Conservation (phyloP, 164 flowering plant genomes). For the Stephania yunnanensis region DNA sequence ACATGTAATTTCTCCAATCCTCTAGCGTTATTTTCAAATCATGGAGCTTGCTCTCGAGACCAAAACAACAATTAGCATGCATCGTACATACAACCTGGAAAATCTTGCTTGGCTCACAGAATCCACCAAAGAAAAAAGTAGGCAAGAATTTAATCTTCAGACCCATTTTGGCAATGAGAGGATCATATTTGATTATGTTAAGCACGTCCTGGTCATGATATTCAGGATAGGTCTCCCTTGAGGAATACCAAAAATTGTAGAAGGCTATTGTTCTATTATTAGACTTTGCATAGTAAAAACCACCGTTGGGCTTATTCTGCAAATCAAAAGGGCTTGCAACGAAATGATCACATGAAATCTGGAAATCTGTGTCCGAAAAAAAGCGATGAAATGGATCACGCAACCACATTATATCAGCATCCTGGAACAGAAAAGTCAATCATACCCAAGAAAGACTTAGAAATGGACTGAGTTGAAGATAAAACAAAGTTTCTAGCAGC, state of each 20-base stretch:
- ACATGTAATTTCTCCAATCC: slow-evolving; percentile 59
- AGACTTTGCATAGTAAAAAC: slow-evolving; percentile 64
- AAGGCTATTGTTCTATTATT: slow-evolving; percentile 59
- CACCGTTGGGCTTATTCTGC: slow-evolving; percentile 66
- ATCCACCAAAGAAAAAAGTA: slow-evolving; percentile 73
- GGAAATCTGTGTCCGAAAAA: slow-evolving; percentile 63
- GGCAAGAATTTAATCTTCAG: slow-evolving; percentile 53
- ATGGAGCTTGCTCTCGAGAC: slow-evolving; percentile 60
- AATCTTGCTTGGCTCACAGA: slow-evolving; percentile 68
- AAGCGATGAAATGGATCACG: slow-evolving; percentile 70
- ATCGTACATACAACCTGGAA: slow-evolving; percentile 66
- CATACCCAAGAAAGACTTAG: neutral
- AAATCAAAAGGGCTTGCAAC: slow-evolving; percentile 40
- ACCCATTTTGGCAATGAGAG: slow-evolving; percentile 35
- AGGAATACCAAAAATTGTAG: slow-evolving; percentile 68
- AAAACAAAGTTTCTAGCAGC: neutral
- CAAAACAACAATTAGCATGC: slow-evolving; percentile 85
- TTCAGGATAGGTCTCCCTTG: slow-evolving; percentile 48
- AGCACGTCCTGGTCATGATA: slow-evolving; percentile 80
- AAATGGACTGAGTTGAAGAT: neutral
- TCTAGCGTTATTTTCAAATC: slow-evolving; percentile 63
- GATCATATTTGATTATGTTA: slow-evolving; percentile 50
- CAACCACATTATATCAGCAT: slow-evolving; percentile 91
- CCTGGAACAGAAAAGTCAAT: slow-evolving; percentile 35
- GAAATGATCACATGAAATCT: slow-evolving; percentile 77